These are phyloP conservation scores for Dactylellina sp. DNA, from an alignment of 2,329 filamentous ascomycete genomes.

Conservation along the genomic window DNA sequence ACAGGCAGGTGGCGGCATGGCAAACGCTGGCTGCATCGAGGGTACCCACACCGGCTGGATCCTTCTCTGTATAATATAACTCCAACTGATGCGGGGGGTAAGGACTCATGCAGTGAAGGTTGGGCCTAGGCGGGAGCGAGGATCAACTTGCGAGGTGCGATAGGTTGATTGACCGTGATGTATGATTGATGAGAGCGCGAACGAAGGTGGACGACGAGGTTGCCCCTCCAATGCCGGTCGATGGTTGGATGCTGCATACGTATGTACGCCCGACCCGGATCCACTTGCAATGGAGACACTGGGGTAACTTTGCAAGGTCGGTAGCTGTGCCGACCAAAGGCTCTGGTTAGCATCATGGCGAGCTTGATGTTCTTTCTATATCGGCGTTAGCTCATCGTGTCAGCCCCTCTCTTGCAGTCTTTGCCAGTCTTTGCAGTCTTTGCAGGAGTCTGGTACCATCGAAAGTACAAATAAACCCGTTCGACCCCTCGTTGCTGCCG, in stretches of 20 bases:
- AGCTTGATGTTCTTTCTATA: conserved; percentile 29
- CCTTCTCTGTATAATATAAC: conserved; percentile 1
- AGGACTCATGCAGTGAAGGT: no score
- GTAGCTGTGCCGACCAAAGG: conserved; percentile 15
- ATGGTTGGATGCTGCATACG: conserved; percentile 16
- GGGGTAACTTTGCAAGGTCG: background rate
- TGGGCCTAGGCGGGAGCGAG: background rate
- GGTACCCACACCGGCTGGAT: background rate
- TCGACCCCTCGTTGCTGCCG: conserved; percentile 11
- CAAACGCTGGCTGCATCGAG: background rate
- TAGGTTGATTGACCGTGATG: background rate
- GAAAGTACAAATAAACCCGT: conserved; percentile 34
- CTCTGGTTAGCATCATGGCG: no score
- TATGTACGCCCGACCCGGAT: background rate
- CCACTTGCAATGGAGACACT: background rate
- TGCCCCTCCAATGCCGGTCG: conserved; percentile 4
- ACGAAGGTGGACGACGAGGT: no score
- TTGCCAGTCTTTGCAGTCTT: no score
- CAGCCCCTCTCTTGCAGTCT: conserved; percentile 45
- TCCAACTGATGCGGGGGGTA: no score
- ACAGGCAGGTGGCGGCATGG: conserved; percentile 19
- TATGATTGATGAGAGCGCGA: background rate
- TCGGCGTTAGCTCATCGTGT: conserved; percentile 33
- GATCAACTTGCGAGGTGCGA: conserved; percentile 11
- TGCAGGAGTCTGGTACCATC: background rate